phyloP scores from a whole-genome alignment of 352 stramenopile genomes.

The Phytophthora niederhauseri region DNA sequence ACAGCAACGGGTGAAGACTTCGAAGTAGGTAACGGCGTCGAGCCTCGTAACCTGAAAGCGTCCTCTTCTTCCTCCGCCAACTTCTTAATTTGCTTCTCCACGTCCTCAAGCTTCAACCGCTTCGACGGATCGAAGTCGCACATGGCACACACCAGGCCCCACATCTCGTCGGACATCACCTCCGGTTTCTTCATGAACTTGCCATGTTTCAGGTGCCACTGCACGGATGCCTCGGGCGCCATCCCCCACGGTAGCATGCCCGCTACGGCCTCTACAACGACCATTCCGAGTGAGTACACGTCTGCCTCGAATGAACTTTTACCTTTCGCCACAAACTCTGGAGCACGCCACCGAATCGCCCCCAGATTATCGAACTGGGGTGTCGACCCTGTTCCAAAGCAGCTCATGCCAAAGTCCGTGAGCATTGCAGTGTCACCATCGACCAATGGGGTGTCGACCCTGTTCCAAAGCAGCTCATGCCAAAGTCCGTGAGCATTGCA shows the following conservation, averaged over 20 bases:
- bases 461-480: conserved; percentile 9
- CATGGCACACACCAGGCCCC: conserved; percentile 11
- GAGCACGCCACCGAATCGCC: conserved; percentile 11
- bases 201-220: conserved; percentile 2
- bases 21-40: no score
- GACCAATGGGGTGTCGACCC: background rate
- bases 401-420: conserved; percentile 20
- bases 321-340: conserved; percentile 5
- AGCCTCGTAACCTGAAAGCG: background rate
- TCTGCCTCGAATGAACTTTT: conserved; percentile 12
- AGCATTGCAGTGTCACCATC: conserved; percentile 10
- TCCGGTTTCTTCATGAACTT: conserved; percentile 4
- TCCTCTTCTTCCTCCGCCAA: conserved; percentile 4
- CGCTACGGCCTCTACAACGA: conserved; percentile 10
- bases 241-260: conserved; percentile 4
- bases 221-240: background rate
- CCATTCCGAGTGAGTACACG: conserved; percentile 15
- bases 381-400: background rate
- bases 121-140: conserved; percentile 8
- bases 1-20: no score
- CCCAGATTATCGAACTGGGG: conserved; percentile 8
- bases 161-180: conserved; percentile 6
- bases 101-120: conserved; percentile 5
- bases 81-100: conserved; percentile 1
- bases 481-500: conserved; percentile 17